These are phyloP conservation scores for Hawksworthiomyces lignivorus DNA, from an alignment of 2,329 filamentous ascomycete genomes.

Conservation along the genomic window DNA sequence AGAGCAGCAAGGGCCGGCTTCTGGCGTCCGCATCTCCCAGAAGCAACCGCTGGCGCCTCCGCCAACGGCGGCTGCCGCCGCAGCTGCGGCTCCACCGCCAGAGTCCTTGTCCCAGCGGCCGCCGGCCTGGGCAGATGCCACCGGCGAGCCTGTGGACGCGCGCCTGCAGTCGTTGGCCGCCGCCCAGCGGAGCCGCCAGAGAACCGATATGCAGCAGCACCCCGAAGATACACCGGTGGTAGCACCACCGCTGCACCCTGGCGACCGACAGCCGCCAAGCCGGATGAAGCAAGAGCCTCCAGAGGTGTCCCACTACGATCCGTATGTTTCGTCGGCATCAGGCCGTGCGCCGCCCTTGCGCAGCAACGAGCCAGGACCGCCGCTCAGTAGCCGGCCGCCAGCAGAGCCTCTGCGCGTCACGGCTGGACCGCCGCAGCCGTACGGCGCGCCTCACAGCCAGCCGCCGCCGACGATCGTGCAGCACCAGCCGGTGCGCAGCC, in stretches of 20 bases:
- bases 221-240: conserved; percentile 16
- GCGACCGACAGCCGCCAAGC: conserved; percentile 1
- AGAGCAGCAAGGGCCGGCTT: conserved; percentile 4
- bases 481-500: conserved; percentile 10
- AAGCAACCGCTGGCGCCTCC: conserved; percentile 25
- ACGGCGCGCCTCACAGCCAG: conserved; percentile 1
- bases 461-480: conserved; percentile 1
- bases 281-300: conserved; percentile 4
- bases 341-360: conserved; percentile 4
- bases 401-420: conserved; percentile 2
- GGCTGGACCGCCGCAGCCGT: background rate
- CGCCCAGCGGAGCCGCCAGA: conserved; percentile 24
- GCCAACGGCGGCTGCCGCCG: conserved; percentile 15
- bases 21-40: conserved; percentile 26
- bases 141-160: conserved; percentile 15
- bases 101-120: conserved; percentile 16
- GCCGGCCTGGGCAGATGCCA: conserved; percentile 12
- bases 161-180: conserved; percentile 27
- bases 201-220: conserved; percentile 21
- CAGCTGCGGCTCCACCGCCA: conserved; percentile 5
- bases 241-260: background rate
- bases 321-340: conserved; percentile 1
- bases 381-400: background rate
- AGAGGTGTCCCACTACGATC: conserved; percentile 9
- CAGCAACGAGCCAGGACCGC: background rate